Conservation (phyloP, 2,329 filamentous ascomycete genomes). For the Dryadomyces sulphureus region DNA sequence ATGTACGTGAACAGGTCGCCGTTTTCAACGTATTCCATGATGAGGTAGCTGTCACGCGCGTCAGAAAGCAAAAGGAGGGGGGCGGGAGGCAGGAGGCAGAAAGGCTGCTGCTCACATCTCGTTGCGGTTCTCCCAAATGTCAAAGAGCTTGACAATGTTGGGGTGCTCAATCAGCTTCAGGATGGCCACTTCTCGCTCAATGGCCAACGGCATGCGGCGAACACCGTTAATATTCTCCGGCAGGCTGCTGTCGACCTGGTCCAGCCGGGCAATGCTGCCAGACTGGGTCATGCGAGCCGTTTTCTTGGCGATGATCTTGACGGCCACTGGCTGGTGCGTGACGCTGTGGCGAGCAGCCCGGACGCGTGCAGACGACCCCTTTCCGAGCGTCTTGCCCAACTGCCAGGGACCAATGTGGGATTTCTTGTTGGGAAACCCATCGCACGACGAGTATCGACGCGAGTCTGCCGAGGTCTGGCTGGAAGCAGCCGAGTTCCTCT, state of each 20-base stretch:
- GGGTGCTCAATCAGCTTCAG: constrained; percentile 93
- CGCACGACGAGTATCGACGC: constrained; percentile 19
- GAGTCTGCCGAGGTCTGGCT: constrained; percentile 16
- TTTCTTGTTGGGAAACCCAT: constrained; percentile 25
- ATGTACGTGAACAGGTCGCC: constrained; percentile 81
- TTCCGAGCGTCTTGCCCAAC: constrained; percentile 74
- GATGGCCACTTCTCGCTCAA: constrained; percentile 91
- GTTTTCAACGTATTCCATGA: constrained; percentile 76
- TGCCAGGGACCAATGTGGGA: constrained; percentile 90
- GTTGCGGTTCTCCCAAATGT: constrained; percentile 94
- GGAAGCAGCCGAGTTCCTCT: constrained; percentile 18
- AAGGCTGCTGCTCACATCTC: constrained; percentile 55
- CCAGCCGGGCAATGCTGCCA: constrained; percentile 71
- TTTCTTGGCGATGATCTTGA: constrained; percentile 87
- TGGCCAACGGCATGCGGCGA: constrained; percentile 66
- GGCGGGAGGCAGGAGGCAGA: neutral
- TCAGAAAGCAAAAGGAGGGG: neutral
- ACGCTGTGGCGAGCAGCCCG: constrained; percentile 66
- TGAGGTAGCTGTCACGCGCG: constrained; percentile 56
- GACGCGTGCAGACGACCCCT: constrained; percentile 79
- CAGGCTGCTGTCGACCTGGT: constrained; percentile 50
- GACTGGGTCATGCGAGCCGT: constrained; percentile 70
- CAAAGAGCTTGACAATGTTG: constrained; percentile 85
- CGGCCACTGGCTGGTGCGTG: constrained; percentile 70
- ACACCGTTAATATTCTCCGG: constrained; percentile 43